A percentile compares a stretch with the other conserved stretches of the same genome.
These are phyloP conservation scores for Magnaporthiopsis rhizophila DNA, from an alignment of 2,329 filamentous ascomycete species.

Conservation along the genomic window DNA sequence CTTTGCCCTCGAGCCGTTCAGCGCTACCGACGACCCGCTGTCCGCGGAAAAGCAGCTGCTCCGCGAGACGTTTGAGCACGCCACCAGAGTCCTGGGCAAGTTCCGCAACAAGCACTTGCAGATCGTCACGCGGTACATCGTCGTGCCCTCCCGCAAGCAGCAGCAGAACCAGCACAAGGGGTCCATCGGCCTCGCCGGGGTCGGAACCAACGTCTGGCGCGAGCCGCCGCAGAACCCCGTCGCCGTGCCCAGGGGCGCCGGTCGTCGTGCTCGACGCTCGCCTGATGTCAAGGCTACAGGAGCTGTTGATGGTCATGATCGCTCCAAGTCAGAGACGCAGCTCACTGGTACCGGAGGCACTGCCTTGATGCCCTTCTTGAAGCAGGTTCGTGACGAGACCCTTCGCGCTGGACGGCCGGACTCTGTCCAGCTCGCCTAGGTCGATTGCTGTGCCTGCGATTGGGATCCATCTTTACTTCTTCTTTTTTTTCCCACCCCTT, in stretches of 20 bases:
- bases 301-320: constrained; percentile 1
- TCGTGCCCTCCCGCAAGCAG: constrained; percentile 55
- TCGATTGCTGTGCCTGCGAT: too few species aligned
- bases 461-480: neutral
- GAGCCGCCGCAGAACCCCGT: constrained; percentile 8
- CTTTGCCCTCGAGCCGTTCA: constrained; percentile 48
- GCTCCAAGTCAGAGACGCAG: constrained; percentile 23
- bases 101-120: constrained; percentile 83
- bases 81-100: constrained; percentile 64
- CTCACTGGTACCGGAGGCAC: constrained; percentile 84
- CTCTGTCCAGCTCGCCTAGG: neutral
- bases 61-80: constrained; percentile 54
- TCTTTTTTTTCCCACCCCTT: too few species aligned
- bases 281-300: constrained; percentile 12
- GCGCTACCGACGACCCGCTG: constrained; percentile 16
- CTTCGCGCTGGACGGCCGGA: constrained; percentile 6
- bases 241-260: constrained; percentile 4
- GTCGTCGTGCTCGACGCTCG: neutral
- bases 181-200: constrained; percentile 17
- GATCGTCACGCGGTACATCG: constrained; percentile 85
- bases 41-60: constrained; percentile 33
- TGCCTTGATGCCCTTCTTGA: constrained; percentile 78
- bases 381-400: constrained; percentile 83
- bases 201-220: constrained; percentile 4
- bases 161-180: constrained; percentile 3